These are phyloP conservation scores for Suhomyces vadensis DNA, from an alignment of 805 yeast genomes.

Conservation along the genomic window DNA sequence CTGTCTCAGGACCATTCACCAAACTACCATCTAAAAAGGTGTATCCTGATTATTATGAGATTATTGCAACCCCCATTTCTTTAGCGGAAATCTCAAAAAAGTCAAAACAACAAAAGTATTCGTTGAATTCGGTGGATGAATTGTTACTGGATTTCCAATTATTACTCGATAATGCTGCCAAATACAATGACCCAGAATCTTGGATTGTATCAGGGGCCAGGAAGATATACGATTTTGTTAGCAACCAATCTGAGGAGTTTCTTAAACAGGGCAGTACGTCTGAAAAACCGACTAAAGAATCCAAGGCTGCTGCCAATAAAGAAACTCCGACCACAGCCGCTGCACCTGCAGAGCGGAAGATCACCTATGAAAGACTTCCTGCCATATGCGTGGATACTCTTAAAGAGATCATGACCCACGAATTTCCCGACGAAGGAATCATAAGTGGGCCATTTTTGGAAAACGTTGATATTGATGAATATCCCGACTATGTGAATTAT, in stretches of 20 bases:
- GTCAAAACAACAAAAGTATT: constrained; percentile 42
- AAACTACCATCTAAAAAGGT: constrained; percentile 38
- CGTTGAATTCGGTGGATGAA: constrained; percentile 39
- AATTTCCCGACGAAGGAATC: constrained; percentile 49
- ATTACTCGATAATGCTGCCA: constrained; percentile 39
- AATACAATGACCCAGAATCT: constrained; percentile 43
- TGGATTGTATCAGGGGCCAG: constrained; percentile 68
- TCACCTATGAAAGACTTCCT: constrained; percentile 22
- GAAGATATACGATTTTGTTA: constrained; percentile 56
- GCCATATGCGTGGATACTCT: constrained; percentile 27
- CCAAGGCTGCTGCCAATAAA: constrained; percentile 5
- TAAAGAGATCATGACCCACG: constrained; percentile 44
- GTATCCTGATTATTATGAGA: constrained; percentile 42
- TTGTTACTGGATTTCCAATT: constrained; percentile 38
- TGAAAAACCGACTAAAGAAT: constrained; percentile 14
- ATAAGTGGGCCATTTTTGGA: constrained; percentile 74
- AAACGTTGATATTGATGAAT: constrained; percentile 65
- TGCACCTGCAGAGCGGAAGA: constrained; percentile 6
- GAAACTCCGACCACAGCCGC: constrained; percentile 6
- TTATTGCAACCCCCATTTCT: constrained; percentile 36
- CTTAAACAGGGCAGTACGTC: constrained; percentile 15
- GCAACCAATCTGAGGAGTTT: constrained; percentile 46
- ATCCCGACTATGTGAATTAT: constrained; percentile 79
- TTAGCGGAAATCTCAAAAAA: constrained; percentile 35
- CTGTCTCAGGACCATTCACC: constrained; percentile 29